Evolutionary conservation across 2,329 filamentous ascomycete genomes (phyloP), one percentile per base, ranked within the genome.

Genomic region (Sclerotinia subarctica): DNA sequence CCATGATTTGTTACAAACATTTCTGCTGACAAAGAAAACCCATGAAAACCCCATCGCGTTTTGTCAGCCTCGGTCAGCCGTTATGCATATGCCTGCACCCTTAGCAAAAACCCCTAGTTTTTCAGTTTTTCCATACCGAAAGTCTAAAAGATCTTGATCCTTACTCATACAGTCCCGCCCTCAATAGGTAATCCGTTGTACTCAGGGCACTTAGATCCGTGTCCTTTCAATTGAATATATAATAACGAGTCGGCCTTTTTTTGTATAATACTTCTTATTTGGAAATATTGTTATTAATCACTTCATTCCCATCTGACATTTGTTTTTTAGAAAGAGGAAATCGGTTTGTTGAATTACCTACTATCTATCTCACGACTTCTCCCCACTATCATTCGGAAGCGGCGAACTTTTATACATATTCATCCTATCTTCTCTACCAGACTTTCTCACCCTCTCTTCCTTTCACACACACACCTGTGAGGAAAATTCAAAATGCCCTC

Each of bases 401-500:
- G 67, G 64, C 63, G 67, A 49, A 67, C 24, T 60, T 49, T 63
- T 51, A 47, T 53, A 29, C 51, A 49, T 49, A 29, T 66, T 66
- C 53, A 66, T 69, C 46, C 24, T 32, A 66, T 66, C 29, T 63
- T 15, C 47, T n/a, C 47, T 49, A 15, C 29, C 42, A 5, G 38
- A 46, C 26, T n/a, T 26, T 15, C 26, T 47, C 13, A 47, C n/a
- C 24, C 13, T 17, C 13, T 5, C 29, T 24, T 17, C 32, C 29
- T n/a, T 35, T 35, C 17, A 29, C 6, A 10, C n/a, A 35, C 38
- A 63, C 11, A 13, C 38, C n/a, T 19, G n/a, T 15, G 42, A 26
- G 26, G 49, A 35, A 44, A 11, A n/a, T 3, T n/a, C 62, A 69
- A 66, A 42, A 77, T 77, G 76, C 76, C 76, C 69, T 72, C 73